Evolutionary conservation across 2,329 filamentous ascomycete species (phyloP).

Genomic region (Penicillium sp.): DNA sequence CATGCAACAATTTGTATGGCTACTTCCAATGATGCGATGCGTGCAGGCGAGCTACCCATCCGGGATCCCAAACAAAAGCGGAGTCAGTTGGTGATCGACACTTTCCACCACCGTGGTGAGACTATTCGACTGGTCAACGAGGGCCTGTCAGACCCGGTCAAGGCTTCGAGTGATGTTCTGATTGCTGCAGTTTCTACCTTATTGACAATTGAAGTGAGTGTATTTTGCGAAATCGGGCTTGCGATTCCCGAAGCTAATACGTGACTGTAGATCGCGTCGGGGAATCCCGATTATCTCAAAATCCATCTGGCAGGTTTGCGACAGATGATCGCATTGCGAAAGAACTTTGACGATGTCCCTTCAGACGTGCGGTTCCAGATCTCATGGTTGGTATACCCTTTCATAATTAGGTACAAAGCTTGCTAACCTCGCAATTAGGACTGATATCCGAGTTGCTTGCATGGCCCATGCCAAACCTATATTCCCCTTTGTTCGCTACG

Average conservation of each 20-base stretch:
- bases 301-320: slow-evolving; percentile 41
- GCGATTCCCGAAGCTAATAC: background rate
- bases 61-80: slow-evolving; percentile 32
- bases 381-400: slow-evolving; percentile 32
- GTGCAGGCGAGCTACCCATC: slow-evolving; percentile 34
- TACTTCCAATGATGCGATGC: slow-evolving; percentile 37
- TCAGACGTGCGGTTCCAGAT: slow-evolving; percentile 40
- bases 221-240: background rate
- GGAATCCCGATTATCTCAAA: slow-evolving; percentile 40
- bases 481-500: slow-evolving; percentile 38
- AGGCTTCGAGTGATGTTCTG: slow-evolving; percentile 40
- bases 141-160: slow-evolving; percentile 36
- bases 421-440: slow-evolving; percentile 28
- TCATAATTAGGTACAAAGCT: background rate
- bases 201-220: slow-evolving; percentile 40
- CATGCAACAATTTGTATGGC: slow-evolving; percentile 41
- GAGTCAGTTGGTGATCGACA: slow-evolving; percentile 37
- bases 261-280: slow-evolving; percentile 35
- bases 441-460: slow-evolving; percentile 41
- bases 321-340: slow-evolving; percentile 40
- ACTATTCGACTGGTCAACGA: slow-evolving; percentile 42
- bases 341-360: slow-evolving; percentile 39
- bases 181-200: slow-evolving; percentile 41
- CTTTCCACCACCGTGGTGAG: slow-evolving; percentile 40
- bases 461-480: slow-evolving; percentile 40